Base-by-base conservation (phyloP, 2,329 filamentous ascomycete species). In the Trematosphaeria pertusa region DNA sequence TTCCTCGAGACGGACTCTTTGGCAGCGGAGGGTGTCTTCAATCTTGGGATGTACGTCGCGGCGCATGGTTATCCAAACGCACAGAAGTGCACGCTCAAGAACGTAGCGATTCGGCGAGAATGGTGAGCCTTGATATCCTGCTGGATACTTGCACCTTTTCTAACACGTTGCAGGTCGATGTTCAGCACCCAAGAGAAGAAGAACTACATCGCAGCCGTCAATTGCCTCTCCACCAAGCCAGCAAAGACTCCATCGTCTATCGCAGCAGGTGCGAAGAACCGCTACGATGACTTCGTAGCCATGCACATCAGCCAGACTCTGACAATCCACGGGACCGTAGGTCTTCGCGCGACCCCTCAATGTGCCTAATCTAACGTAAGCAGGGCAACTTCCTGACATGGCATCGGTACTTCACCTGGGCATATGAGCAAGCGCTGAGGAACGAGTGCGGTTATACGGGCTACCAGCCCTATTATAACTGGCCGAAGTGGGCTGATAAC, bases 401-500 rank as follows among this genome's bases (percentile, higher is more conserved):
- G 74, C 74, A 77, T 49, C 64, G 74, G 2, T 74, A 75, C 54
- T 75, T 71, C 49, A 69, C 65, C 5, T 71, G 75, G 64, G 57
- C 65, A 1, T 76, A 75, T 50, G 75, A 78, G 41, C 60, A 72
- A 38, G 70, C 71, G 1, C 62, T 77, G 2, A 64, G 62, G 3
- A 61, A 71, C 9, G 74, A 77, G 47, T 77, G 75, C 42, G 73
- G 72, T 26, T 78, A 75, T 46, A 67, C 54, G 7, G 74, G 73
- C 38, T 67, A 66, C 32, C 69, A 73, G 36, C 75, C 75, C 3
- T 82, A 81, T 67, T 77, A 76, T 69, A 78, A 82, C 61, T 83
- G 80, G 78, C 74, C 74, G 2, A 72, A 73, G 41, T 77, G 75
- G 65, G 70, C 75, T 2, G 50, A 69, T 2, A 75, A 83, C 26